phyloP scores from a whole-genome alignment of 352 stramenopile species.

The Phytophthora cryptogea region DNA sequence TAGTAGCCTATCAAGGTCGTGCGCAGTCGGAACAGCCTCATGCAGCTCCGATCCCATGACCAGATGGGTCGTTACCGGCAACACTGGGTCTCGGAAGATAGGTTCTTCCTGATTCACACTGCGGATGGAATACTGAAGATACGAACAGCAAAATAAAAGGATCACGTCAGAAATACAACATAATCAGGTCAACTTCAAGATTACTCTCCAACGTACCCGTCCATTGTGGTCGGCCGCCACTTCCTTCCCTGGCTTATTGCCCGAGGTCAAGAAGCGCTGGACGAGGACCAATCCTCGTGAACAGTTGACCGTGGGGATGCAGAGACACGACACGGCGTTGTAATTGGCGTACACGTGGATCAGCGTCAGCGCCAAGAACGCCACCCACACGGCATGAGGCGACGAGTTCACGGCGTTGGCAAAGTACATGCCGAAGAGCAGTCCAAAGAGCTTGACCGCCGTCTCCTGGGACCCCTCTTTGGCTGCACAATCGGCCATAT shows the following conservation, averaged over 20 bases:
- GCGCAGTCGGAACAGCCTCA: conserved; percentile 35
- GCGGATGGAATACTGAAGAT: conserved; percentile 50
- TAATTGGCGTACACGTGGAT: conserved; percentile 96
- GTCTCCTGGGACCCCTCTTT: conserved; percentile 98
- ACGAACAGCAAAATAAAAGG: background rate
- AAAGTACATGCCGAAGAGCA: conserved; percentile 90
- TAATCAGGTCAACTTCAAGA: conserved; percentile 25
- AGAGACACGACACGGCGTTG: conserved; percentile 86
- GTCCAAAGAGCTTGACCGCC: conserved; percentile 92
- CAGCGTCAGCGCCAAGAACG: conserved; percentile 92
- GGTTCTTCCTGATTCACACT: conserved; percentile 68
- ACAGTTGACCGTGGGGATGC: conserved; percentile 90
- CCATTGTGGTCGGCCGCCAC: conserved; percentile 28
- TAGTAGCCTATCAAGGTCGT: conserved; percentile 52
- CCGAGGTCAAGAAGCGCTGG: conserved; percentile 44
- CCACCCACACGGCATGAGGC: conserved; percentile 75
- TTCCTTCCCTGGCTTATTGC: conserved; percentile 29
- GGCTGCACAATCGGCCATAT: conserved; percentile 92
- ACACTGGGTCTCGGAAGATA: conserved; percentile 51
- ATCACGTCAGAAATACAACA: conserved; percentile 6
- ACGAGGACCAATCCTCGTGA: conserved; percentile 62
- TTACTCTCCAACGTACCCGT: conserved; percentile 26
- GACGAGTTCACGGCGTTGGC: conserved; percentile 74
- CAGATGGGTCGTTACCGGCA: conserved; percentile 51
- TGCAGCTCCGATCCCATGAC: conserved; percentile 67